Base-by-base conservation (phyloP, 1,284 basidiomycete species). In the Ceratobasidium sp. region DNA sequence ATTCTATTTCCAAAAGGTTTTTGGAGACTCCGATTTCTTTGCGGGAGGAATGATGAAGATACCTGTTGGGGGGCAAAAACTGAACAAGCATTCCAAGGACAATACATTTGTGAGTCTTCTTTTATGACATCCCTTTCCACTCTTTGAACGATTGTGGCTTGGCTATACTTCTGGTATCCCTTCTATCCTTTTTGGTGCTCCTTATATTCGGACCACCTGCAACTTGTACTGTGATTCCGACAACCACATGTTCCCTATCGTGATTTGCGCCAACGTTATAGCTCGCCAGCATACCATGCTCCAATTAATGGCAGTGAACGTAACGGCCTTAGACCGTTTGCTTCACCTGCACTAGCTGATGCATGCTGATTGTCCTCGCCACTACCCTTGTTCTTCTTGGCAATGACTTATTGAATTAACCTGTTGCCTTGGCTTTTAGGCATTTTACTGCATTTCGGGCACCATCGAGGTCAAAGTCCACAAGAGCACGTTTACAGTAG, bases 1-100 rank as follows among this genome's bases (percentile, higher is more conserved):
- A 33, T 99, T 97, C 90, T 87, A 87, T 38, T 99, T 96, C 83
- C 93, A 98, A 83, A 98, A 97, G 85, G 90, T 97, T n/a, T 98
- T 98, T 83, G 92, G 92, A n/a, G 96, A 98, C 80, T 93, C 91
- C 65, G 92, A 95, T 66, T 97, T 95, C 83, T 92, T 98, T 81
- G 97, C 97, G 0, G 93, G 95, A 20, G 98, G 98, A 0, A 90
- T 96, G 75, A 87, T 99, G 48, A 87, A 91, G 67, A 93, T 99
- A 54, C 95, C 95, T 3, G 90, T 93, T 0, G 88, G 90, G 1
- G 89, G 90, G 27, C 87, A 89, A 79, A 99, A 99, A 85, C 94
- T 95, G 1, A 91, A 89, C 71, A 99, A 99, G 84, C 89, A 90
- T 57, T 92, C 95, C 6, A 96, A 94, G 83, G 97, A 99, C 83